Base-by-base conservation (phyloP, 495 filamentous ascomycete species). In the Filosporella fistucella region DNA sequence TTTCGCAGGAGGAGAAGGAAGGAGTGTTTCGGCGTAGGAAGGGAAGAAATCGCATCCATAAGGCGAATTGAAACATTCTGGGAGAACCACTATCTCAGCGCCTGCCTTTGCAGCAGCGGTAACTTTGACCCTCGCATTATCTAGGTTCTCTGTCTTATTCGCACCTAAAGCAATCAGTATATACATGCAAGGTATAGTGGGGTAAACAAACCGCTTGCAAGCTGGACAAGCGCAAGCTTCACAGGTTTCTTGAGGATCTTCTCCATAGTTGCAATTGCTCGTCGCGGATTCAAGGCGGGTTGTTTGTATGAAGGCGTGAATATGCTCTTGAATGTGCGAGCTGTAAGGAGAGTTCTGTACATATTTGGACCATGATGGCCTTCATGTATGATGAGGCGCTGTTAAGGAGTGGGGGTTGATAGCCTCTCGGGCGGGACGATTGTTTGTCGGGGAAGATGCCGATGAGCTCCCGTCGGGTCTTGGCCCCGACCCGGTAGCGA, bases 21-120 rank as follows among this genome's bases (percentile, higher is more conserved):
- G 81, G 2, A 97, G 81, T 0, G 78, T 81, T 64, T 98, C 93
- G 54, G 93, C 90, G 62, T 96, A 96, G 47, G 82, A 77, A 22
- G 90, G 86, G 71, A 98, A 97, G 74, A 82, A 87, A 57, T 89
- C 77, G 48, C 81, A 88, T 53, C 91, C 91, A 69, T 96, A 96
- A n/a, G 91, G 91, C 11, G 85, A 90, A 75, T 96, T 96, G 81
- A 96, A 96, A 76, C 91, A 96, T 70, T 96, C 91, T 21, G 80
- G 80, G 16, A 82, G 66, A 25, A 83, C 85, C 46, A 89, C 72
- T 49, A 90, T 78, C 53, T 82, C 74, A 35, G 93, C 91, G 49
- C 90, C 91, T 3, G 68, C 70, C 26, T 68, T 59, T 23, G 88
- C 79, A 4, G 93, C 94, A 62, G 90, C 86, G 44, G 88, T 77